Conservation (phyloP, 2,329 filamentous ascomycete genomes). For the Colletotrichum sp. region DNA sequence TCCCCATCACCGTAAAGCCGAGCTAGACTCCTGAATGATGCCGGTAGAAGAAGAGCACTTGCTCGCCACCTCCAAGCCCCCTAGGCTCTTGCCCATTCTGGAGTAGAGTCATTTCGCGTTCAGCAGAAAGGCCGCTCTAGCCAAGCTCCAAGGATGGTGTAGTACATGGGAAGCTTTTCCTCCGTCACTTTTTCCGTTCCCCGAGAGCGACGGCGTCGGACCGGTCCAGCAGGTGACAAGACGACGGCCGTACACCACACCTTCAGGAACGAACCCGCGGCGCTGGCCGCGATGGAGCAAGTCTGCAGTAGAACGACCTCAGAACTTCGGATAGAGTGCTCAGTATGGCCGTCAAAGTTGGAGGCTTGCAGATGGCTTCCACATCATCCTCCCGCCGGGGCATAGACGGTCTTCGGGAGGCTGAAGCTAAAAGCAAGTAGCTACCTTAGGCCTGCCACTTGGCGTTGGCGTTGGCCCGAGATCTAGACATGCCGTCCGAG, state of each 20-base stretch:
- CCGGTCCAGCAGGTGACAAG: not conserved
- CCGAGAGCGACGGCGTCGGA: not conserved
- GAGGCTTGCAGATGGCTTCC: not conserved
- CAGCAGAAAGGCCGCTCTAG: not conserved
- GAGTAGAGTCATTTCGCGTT: not conserved
- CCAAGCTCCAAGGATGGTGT: not conserved
- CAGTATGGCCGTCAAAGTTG: not conserved
- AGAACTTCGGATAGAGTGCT: not conserved
- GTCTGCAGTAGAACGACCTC: not conserved
- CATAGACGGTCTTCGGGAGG: not conserved
- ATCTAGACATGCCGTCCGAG: not conserved
- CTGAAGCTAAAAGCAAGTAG: not conserved
- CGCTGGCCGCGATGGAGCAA: not conserved
- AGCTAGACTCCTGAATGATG: not conserved
- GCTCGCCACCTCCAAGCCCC: not conserved
- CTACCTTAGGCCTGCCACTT: not conserved
- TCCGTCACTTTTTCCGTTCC: not conserved
- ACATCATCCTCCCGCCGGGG: not conserved
- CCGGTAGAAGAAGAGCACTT: not conserved
- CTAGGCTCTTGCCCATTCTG: not conserved
- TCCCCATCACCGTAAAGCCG: not conserved
- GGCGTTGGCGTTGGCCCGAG: not conserved
- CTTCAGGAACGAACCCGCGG: not conserved
- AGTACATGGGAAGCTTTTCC: not conserved
- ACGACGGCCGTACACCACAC: not conserved